Conservation (phyloP, 225 moss, liverwort and hornwort genomes). For the Asterella californica region DNA sequence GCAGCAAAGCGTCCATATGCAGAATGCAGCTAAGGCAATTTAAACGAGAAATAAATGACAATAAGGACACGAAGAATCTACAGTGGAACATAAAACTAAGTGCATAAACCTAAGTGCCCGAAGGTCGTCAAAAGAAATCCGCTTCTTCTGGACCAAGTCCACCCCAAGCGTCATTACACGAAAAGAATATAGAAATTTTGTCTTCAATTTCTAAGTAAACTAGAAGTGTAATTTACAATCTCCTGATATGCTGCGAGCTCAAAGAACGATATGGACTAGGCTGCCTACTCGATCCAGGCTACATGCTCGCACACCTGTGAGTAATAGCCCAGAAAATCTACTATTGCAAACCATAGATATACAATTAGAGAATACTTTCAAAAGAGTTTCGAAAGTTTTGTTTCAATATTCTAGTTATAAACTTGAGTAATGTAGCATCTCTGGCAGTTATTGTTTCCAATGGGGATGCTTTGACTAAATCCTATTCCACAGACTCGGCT, state of each 20-base stretch:
- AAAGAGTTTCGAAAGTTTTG: neutral
- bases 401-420: conserved; percentile 3
- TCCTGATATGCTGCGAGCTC: neutral
- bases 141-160: too few species aligned
- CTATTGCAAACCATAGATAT: conserved; percentile 19
- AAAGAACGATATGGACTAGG: neutral
- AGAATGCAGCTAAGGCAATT: too few species aligned
- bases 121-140: too few species aligned
- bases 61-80: too few species aligned
- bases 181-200: too few species aligned
- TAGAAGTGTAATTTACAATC: neutral
- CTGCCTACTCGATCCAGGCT: neutral
- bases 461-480: neutral
- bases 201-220: neutral
- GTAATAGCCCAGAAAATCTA: conserved; percentile 15
- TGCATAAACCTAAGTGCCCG: too few species aligned
- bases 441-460: neutral
- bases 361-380: conserved; percentile 18
- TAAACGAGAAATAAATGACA: too few species aligned
- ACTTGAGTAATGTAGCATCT: neutral
- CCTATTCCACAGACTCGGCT: neutral
- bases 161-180: too few species aligned
- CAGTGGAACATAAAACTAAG: too few species aligned
- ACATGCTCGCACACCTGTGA: neutral
- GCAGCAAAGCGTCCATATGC: too few species aligned